Evolutionary conservation across 768 basidiomycete genomes (phyloP).

Genomic region (Cyclocybe aegerita): DNA sequence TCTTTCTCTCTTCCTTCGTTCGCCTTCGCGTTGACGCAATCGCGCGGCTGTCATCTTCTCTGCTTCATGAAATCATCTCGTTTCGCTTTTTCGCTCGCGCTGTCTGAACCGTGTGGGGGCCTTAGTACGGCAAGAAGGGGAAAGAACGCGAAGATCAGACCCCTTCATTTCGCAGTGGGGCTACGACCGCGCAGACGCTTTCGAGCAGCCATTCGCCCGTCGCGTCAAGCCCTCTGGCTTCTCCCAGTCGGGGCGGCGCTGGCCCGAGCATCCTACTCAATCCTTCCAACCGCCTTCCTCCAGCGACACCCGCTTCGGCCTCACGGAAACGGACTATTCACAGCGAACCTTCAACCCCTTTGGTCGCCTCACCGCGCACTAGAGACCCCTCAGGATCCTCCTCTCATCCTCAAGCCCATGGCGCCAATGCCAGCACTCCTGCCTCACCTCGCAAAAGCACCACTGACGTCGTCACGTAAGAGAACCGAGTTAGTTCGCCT

Average conservation of each 20-base stretch:
- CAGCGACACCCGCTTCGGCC: conserved; percentile 17
- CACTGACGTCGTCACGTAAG: conserved; percentile 58
- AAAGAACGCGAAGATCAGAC: conserved; percentile 48
- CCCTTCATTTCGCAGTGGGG: conserved; percentile 29
- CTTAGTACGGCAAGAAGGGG: conserved; percentile 59
- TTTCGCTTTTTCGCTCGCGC: conserved; percentile 7
- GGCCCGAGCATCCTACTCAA: conserved; percentile 27
- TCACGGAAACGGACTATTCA: conserved; percentile 15
- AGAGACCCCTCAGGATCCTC: conserved; percentile 8
- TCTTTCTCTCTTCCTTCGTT: conserved; percentile 15
- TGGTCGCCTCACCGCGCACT: not conserved
- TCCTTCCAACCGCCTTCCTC: conserved; percentile 19
- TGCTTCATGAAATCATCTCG: conserved; percentile 4
- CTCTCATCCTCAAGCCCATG: conserved; percentile 12
- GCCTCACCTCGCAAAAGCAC: conserved; percentile 29
- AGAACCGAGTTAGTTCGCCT: not conserved
- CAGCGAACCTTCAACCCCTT: conserved; percentile 8
- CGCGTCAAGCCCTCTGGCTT: conserved; percentile 18
- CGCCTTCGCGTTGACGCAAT: conserved; percentile 10
- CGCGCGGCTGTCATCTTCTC: conserved; percentile 11
- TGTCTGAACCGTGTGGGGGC: conserved; percentile 5
- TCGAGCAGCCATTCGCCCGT: conserved; percentile 27
- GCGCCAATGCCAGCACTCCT: conserved; percentile 13
- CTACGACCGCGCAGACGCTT: conserved; percentile 36
- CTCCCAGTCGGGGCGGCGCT: conserved; percentile 14